Base-by-base conservation (phyloP, 2,329 filamentous ascomycete species). In the Trichoderma sp. region DNA sequence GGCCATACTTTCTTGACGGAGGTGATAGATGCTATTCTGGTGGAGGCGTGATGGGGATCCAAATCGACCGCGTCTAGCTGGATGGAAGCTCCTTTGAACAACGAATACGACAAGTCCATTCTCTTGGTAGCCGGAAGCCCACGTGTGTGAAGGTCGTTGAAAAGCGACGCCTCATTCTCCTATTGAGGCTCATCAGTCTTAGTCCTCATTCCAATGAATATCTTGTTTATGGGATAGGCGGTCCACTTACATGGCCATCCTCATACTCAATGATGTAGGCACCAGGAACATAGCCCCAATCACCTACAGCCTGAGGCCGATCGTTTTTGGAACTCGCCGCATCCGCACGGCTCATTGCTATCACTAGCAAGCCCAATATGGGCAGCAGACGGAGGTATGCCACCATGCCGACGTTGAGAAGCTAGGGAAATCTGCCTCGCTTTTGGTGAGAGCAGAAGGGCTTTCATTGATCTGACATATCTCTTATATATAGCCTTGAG, bases 41-140 rank as follows among this genome's bases (percentile, higher is more conserved):
- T 70, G 0, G 79, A 79, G 54, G 78, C 73, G 19, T 78, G 72
- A 28, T 81, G 79, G 21, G 81, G 78, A 24, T 76, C 78, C 7
- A 62, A 28, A n/a, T 77, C 72, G 52, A 78, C 50, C 64, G 85
- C 78, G 63, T 81, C 76, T 71, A 85, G 79, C 69, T 82, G 78
- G 64, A 86, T 79, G 2, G 83, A 85, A 0, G 78, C 79, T 61
- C 83, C 84, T 69, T 80, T 82, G 77, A 86, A 86, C n/a, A 85
- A 75, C 67, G 79, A 76, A 70, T 79, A 82, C 67, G 82, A 75
- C 63, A 83, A 76, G 51, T 79, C 78, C 78, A 81, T 79, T 61
- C 80, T 79, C 56, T 78, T 78, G 3, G 59, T 45, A 17, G 59
- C 59, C 14, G 59, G 26, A 14, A 62, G 59, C 1, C 59, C 59